Evolutionary conservation across 2,329 filamentous ascomycete genomes (phyloP), one percentile per base, ranked within the genome.

Genomic region (Alternaria consortialis): DNA sequence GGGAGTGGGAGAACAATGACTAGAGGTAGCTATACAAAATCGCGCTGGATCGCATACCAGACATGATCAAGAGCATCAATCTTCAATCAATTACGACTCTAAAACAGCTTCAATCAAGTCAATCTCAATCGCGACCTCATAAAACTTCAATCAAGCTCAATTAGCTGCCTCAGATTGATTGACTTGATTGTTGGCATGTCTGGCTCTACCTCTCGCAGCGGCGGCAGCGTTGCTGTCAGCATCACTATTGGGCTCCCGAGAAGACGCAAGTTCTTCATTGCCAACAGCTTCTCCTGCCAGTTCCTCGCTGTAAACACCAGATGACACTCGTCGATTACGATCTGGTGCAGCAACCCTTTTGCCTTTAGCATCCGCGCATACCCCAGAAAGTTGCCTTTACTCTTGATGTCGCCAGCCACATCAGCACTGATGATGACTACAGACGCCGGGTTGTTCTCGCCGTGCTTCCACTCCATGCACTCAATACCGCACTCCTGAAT

Each of bases 271-370:
- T 58, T 63, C 53, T 56, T 53, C 7, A 71, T 11, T 23, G 44
- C 17, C 12, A 43, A 25, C 13, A 69, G 56, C 47, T 66, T 69
- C 31, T 25, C 44, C 29, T 39, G 46, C 64, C 31, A 72, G 63
- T 65, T n/a, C 20, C 53, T 53, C 43, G 54, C 31, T 31, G 50
- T 68, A 37, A 70, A 64, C 1, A 52, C 42, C 5, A 72, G 53
- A 67, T 70, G 39, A 66, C 60, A 65, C 65, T 72, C 50, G 37
- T 65, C 51, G 9, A 67, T 42, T 11, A 70, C 62, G 4, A 72
- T 63, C 13, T 53, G 47, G 23, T 53, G 29, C 23, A 71, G 63
- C 11, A 65, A 23, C 17, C 60, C 36, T 12, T 37, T 37, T 13
- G 7, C 15, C 54, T 39, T 69, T 64, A 71, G 32, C 17, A 59